Evolutionary conservation across 345 rosid species (phyloP), one percentile per base, ranked within the genome.

Genomic region (Geranium rotundifolium): DNA sequence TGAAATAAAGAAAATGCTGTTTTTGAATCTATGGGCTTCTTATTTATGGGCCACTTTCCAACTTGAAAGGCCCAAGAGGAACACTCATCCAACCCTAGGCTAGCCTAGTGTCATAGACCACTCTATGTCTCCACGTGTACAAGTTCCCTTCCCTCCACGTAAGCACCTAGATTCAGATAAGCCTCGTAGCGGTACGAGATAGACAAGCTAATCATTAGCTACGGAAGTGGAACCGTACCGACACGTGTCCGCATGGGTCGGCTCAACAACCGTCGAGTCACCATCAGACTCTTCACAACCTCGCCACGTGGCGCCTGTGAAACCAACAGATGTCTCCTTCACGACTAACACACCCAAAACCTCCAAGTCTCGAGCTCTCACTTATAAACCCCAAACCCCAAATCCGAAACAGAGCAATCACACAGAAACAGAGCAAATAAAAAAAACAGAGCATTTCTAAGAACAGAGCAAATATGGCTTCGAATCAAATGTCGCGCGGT

Each of bases 401-500:
- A 8, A 31, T 2, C 37, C 4, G 37, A 7, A 34, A 34, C 41
- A 34, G 41, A 34, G 41, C 41, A 23, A 23, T 23, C 27, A 23
- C 27, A 23, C 27, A 23, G 2, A 23, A 23, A 23, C 27, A 8
- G 41, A 34, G 10, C 4, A 34, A 5, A 34, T 1, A 34, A 34
- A 31, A 34, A 34, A 34, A 8, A 34, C 41, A 34, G 41, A 34
- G 27, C 27, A 23, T 23, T 23, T 2, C 27, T 29, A 20, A 13
- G n/a, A 23, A 9, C 17, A 5, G 5, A 29, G n/a, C 16, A 15
- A 41, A 2, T 29, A 87, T 87, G 99, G 77, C 95, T 46, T 90
- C 93, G 0, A 76, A 83, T 68, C 88, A 92, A 71, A 63, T 41
- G 14, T 54, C 71, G 17, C 69, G 78, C 31, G 77, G 77, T 67